A percentile compares a stretch with the other conserved stretches of the same genome.
phyloP scores from a whole-genome alignment of 108 stramenopile species.

The Nitzschia putrida region DNA sequence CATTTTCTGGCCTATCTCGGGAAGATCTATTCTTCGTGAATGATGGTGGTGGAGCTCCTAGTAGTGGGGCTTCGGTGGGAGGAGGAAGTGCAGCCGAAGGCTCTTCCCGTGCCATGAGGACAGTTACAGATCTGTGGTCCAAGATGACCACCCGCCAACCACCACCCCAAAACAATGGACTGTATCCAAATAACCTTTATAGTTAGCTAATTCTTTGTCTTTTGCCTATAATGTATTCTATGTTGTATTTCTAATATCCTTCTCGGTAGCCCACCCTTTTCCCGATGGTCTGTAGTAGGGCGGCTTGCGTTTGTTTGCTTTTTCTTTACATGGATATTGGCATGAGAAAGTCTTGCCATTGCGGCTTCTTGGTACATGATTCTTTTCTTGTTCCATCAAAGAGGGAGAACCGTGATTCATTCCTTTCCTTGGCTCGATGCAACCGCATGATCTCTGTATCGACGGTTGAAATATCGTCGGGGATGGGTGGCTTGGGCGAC shows the following conservation, averaged over 20 bases:
- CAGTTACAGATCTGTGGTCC: slow-evolving; percentile 20
- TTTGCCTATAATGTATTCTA: not conserved
- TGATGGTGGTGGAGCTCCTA: not conserved
- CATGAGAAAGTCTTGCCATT: no score
- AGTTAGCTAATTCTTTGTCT: not conserved
- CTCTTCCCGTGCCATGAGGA: slow-evolving; percentile 9
- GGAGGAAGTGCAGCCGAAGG: not conserved
- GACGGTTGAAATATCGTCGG: no score
- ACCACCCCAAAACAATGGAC: not conserved
- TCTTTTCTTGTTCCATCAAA: no score
- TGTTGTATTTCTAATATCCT: not conserved
- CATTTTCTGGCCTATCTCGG: not conserved
- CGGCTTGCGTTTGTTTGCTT: not conserved
- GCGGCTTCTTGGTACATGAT: no score
- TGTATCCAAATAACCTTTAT: slow-evolving; percentile 5
- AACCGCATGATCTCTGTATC: no score
- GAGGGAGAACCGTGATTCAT: no score
- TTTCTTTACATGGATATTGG: no score
- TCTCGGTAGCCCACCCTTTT: not conserved
- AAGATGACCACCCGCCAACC: slow-evolving; percentile 22
- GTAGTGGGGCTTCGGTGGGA: not conserved
- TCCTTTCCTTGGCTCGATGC: no score
- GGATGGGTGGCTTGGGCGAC: no score
- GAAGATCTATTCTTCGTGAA: slow-evolving; percentile 20
- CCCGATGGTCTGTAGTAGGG: not conserved